Percentiles rank a stretch among this genome's conserved stretches.
Conservation (phyloP, 371 early-diverging fungal species). For the Gilbertella persicaria region DNA sequence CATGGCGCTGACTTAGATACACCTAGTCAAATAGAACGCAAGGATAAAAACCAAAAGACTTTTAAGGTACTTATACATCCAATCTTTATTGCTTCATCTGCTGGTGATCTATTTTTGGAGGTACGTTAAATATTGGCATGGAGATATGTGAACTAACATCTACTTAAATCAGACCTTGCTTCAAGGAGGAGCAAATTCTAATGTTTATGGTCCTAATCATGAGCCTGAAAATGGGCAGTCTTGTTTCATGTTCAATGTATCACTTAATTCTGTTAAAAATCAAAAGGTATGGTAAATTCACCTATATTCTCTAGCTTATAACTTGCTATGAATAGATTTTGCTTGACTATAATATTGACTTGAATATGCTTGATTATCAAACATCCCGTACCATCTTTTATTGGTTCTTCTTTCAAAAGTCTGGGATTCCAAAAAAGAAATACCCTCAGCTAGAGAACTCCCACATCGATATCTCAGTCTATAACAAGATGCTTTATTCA, state of each 20-base stretch:
- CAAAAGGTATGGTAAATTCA: constrained; percentile 18
- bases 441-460: background rate
- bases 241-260: constrained; percentile 33
- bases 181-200: constrained; percentile 23
- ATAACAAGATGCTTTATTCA: constrained; percentile 21
- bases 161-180: constrained; percentile 36
- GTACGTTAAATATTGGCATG: no score
- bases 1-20: constrained; percentile 15
- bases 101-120: constrained; percentile 12
- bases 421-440: background rate
- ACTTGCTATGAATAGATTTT: constrained; percentile 26
- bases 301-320: background rate
- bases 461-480: background rate
- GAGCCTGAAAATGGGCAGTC: constrained; percentile 21
- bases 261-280: constrained; percentile 1
- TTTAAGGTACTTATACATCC: constrained; percentile 30
- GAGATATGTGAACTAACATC: no score
- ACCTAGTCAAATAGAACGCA: constrained; percentile 18
- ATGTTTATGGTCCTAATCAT: constrained; percentile 21
- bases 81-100: constrained; percentile 17
- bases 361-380: constrained; percentile 34
- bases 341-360: constrained; percentile 35
- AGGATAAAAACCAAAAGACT: background rate
- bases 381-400: constrained; percentile 47
- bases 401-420: constrained; percentile 28